A percentile compares a stretch with the other conserved stretches of the same genome.
Evolutionary conservation across 169 alveolate genomes (phyloP).

Genomic region (Babesia divergens): DNA sequence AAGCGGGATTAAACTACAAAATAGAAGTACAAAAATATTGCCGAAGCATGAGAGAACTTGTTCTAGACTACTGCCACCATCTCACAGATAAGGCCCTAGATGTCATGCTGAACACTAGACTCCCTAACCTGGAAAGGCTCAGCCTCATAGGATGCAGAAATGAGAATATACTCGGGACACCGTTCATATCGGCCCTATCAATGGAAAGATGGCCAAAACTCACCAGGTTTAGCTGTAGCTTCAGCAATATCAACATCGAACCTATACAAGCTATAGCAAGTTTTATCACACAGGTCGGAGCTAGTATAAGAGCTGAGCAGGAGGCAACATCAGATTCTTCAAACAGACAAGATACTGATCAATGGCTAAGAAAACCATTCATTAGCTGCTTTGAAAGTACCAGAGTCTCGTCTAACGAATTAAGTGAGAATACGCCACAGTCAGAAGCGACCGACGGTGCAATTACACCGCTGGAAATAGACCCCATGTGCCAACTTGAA

Average conservation of each 20-base stretch:
- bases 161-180: conserved; percentile 77
- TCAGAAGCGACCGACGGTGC: neutral
- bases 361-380: neutral
- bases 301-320: neutral
- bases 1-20: conserved; percentile 51
- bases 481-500: conserved; percentile 38
- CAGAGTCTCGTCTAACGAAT: neutral
- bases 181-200: conserved; percentile 67
- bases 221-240: conserved; percentile 76
- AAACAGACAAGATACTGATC: neutral
- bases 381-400: neutral
- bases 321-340: neutral
- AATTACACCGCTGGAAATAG: neutral
- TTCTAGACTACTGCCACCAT: conserved; percentile 81
- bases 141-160: conserved; percentile 81
- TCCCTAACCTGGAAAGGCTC: conserved; percentile 78
- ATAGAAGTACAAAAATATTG: conserved; percentile 66
- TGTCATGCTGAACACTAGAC: conserved; percentile 78
- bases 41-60: conserved; percentile 72
- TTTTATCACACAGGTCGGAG: conserved; percentile 65
- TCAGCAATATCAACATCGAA: conserved; percentile 79
- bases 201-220: conserved; percentile 80
- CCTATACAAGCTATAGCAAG: conserved; percentile 80
- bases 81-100: conserved; percentile 82
- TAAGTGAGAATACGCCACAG: neutral